Conservation (phyloP, 306 rosid genomes). For the Pachyrhizus erosus region DNA sequence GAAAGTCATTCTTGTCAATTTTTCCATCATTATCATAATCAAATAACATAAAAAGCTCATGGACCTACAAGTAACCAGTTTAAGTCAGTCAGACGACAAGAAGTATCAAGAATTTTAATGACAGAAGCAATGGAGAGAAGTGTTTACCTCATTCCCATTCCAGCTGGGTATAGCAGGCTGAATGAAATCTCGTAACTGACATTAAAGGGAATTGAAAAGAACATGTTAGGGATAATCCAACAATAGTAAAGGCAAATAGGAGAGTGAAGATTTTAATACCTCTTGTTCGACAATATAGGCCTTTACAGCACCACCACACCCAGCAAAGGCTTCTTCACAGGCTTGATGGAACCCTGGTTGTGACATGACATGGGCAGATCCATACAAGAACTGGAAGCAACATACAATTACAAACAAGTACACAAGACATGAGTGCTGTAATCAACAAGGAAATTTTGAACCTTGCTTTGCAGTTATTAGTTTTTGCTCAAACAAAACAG, state of each 20-base stretch:
- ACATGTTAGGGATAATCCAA: slow-evolving; percentile 42
- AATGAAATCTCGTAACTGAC: slow-evolving; percentile 69
- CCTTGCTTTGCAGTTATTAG: neutral
- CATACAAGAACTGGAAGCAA: slow-evolving; percentile 75
- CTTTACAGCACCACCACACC: slow-evolving; percentile 58
- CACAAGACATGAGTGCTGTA: neutral
- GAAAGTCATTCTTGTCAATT: slow-evolving; percentile 70
- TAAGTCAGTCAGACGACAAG: neutral
- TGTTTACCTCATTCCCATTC: slow-evolving; percentile 66
- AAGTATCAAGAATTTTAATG: neutral
- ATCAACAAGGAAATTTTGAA: slow-evolving; percentile 16
- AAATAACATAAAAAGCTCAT: slow-evolving; percentile 62
- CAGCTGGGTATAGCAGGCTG: slow-evolving; percentile 58
- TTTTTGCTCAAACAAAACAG: slow-evolving; percentile 12
- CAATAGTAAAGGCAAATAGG: slow-evolving; percentile 2
- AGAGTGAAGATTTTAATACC: slow-evolving; percentile 48
- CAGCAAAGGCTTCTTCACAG: slow-evolving; percentile 72
- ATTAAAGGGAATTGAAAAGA: slow-evolving; percentile 16
- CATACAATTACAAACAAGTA: slow-evolving; percentile 23
- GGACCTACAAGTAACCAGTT: slow-evolving; percentile 61
- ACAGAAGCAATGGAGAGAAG: neutral
- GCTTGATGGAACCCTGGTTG: slow-evolving; percentile 71
- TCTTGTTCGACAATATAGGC: slow-evolving; percentile 57
- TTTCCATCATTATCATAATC: slow-evolving; percentile 67
- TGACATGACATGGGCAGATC: slow-evolving; percentile 68